Evolutionary conservation across 2,329 filamentous ascomycete species (phyloP).

Genomic region (Penicillium sclerotigenum): DNA sequence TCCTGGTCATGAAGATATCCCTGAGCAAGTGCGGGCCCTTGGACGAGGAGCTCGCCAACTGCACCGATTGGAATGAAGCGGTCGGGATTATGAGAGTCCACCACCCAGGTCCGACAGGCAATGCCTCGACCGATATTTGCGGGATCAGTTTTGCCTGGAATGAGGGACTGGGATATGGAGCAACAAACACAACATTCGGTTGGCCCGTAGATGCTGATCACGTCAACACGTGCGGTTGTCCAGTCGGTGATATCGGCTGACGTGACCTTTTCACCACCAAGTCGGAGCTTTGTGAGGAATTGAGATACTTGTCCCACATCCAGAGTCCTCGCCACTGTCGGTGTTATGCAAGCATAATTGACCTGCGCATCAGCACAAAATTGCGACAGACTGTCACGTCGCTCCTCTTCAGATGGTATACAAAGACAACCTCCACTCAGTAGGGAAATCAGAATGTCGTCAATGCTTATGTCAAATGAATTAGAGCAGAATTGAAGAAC

Average conservation of each 20-base stretch:
- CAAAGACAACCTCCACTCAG: conserved; percentile 43
- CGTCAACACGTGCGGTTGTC: conserved; percentile 20
- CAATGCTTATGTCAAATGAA: conserved; percentile 43
- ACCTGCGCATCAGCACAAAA: conserved; percentile 35
- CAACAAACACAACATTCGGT: conserved; percentile 27
- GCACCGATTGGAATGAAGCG: conserved; percentile 37
- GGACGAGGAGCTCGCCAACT: conserved; percentile 45
- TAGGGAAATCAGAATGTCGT: conserved; percentile 32
- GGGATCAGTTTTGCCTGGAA: background rate
- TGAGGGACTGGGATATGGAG: conserved; percentile 6
- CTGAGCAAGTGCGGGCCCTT: conserved; percentile 42
- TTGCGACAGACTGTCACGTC: conserved; percentile 32
- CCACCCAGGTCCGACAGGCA: conserved; percentile 31
- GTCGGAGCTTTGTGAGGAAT: conserved; percentile 31
- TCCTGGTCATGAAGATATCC: conserved; percentile 39
- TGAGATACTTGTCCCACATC: too few species aligned
- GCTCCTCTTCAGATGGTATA: conserved; percentile 41
- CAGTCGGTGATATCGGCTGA: conserved; percentile 9
- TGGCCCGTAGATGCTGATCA: conserved; percentile 36
- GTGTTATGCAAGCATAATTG: conserved; percentile 50
- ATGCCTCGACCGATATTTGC: conserved; percentile 20
- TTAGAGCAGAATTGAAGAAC: conserved; percentile 42
- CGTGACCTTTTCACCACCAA: conserved; percentile 21
- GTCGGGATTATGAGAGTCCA: conserved; percentile 26
- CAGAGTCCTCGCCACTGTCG: conserved; percentile 31